Base-by-base conservation (phyloP, 2,329 filamentous ascomycete genomes). In the Hymenoscyphus linearis region DNA sequence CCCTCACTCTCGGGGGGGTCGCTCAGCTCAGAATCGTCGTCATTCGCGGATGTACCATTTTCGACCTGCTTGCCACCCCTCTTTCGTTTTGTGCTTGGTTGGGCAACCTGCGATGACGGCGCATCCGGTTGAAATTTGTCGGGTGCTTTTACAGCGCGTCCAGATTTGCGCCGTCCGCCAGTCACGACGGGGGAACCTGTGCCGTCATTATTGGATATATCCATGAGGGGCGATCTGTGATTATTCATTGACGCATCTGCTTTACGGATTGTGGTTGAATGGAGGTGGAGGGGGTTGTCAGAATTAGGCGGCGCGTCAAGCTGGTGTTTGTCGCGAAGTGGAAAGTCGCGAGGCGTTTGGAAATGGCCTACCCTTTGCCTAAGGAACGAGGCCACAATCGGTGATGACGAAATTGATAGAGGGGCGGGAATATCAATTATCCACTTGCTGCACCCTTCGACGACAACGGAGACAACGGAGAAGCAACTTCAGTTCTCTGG, bases 141-240 rank as follows among this genome's bases (percentile, higher is more conserved):
- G 53, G 85, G 84, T 37, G 78, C 79, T 71, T 78, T 83, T 64
- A 84, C 80, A 77, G 85, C 85, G 83, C 85, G 85, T 84, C 85
- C 84, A 40, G 86, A 89, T 67, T 85, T 84, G 74, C 87, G 86
- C 79, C 82, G 81, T 37, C 62, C 65, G 70, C 79, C 78, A 62
- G 77, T 75, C 64, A 80, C 78, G 64, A 77, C 76, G 60, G 81
- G 79, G 64, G 82, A 81, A 66, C 77, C 76, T 70, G 77, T 80
- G 73, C 80, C 78, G 76, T 82, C 82, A 70, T 79, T 81, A 68
- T 84, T 81, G 76, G 70, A 71, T 52, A 73, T 72, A 71, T 81
- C 78, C 78, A 81, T 80, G 69, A 80, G 78, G 68, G 78, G 78
- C 73, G 72, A 70, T 75, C 77, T 74, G 69, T 68, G 72, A 66